phyloP scores from a whole-genome alignment of 1,284 basidiomycete species.

The Rhodotorula sp. region DNA sequence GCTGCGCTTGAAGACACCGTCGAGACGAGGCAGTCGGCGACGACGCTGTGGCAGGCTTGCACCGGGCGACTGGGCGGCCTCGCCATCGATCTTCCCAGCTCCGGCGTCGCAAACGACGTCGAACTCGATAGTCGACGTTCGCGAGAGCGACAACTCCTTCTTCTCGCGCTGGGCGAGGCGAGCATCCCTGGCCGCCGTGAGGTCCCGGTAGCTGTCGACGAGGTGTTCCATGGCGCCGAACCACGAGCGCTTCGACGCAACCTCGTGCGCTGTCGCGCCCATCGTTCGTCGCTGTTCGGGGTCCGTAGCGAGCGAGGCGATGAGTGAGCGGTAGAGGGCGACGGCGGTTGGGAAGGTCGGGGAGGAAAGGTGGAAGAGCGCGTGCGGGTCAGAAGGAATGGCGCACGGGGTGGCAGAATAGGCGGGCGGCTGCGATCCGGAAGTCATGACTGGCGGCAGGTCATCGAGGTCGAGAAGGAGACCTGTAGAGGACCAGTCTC shows the following conservation, averaged over 20 bases:
- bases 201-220: constrained; percentile 56
- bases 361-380: constrained; percentile 33
- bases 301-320: constrained; percentile 49
- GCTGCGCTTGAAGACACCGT: constrained; percentile 12
- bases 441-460: constrained; percentile 2
- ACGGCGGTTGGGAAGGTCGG: constrained; percentile 50
- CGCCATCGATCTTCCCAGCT: neutral
- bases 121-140: constrained; percentile 31
- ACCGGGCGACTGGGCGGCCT: neutral
- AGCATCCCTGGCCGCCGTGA: neutral
- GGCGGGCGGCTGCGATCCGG: constrained; percentile 18
- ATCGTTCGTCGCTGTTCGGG: constrained; percentile 50
- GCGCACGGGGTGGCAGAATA: constrained; percentile 41
- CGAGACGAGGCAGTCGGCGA: neutral
- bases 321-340: constrained; percentile 52
- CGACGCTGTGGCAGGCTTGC: neutral
- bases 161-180: neutral
- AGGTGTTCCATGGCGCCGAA: constrained; percentile 58
- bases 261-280: constrained; percentile 48
- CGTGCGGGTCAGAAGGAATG: constrained; percentile 42
- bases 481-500: constrained; percentile 1
- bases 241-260: constrained; percentile 54
- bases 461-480: constrained; percentile 35
- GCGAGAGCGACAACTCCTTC: neutral
- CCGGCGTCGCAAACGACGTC: constrained; percentile 22